These are phyloP conservation scores for Cornus florida DNA, from an alignment of 148 eudicot species.

Conservation along the genomic window DNA sequence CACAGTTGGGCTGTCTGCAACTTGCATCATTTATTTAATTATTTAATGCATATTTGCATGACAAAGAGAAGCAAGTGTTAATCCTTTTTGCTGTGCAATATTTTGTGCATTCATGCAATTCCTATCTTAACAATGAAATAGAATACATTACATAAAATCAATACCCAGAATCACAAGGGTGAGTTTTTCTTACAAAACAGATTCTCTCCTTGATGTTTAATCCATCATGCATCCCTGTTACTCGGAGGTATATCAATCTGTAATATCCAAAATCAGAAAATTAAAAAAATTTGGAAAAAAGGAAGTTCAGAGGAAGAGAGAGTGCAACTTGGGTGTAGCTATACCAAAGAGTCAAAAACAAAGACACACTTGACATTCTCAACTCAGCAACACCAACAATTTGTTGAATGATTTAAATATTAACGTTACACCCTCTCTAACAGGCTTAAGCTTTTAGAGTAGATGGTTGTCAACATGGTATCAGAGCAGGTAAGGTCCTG, in stretches of 20 bases:
- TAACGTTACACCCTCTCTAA: no score
- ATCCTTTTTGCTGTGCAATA: no score
- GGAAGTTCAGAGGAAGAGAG: slow-evolving; percentile 12
- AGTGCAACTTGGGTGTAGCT: background rate
- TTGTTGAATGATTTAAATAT: no score
- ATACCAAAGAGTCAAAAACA: background rate
- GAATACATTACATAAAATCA: slow-evolving; percentile 3
- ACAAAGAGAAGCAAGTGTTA: no score
- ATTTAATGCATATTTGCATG: no score
- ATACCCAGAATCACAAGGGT: background rate
- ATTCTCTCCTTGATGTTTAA: slow-evolving; percentile 79
- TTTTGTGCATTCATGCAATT: no score
- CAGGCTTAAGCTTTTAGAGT: no score
- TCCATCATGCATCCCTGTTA: slow-evolving; percentile 94
- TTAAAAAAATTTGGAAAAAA: background rate
- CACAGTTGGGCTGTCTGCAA: no score
- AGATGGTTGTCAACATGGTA: no score
- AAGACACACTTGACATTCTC: background rate
- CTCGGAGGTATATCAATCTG: slow-evolving; percentile 90
- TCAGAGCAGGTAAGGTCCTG: no score
- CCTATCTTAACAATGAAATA: slow-evolving; percentile 2
- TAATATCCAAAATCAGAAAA: slow-evolving; percentile 14
- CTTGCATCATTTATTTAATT: no score
- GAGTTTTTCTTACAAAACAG: slow-evolving; percentile 57
- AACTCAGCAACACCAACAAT: background rate